Percentiles rank a stretch among this genome's conserved stretches.
Conservation (phyloP, 306 rosid genomes). For the Datisca glomerata region DNA sequence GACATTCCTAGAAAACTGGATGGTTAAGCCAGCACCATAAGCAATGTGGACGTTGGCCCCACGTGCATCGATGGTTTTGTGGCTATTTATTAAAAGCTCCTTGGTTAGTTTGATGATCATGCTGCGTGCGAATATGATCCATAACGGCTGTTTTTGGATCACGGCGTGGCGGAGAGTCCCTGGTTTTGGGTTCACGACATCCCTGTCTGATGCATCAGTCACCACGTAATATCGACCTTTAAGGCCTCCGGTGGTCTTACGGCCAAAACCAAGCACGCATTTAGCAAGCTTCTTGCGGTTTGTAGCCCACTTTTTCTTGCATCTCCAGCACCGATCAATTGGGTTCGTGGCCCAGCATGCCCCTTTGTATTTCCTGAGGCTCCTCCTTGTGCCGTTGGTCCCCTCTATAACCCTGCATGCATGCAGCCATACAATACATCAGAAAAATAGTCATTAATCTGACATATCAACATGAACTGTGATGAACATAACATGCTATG, state of each 20-base stretch:
- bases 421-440: background rate
- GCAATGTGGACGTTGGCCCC: conserved; percentile 48
- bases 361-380: conserved; percentile 8
- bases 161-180: conserved; percentile 59
- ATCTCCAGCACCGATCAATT: conserved; percentile 86
- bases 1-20: conserved; percentile 41
- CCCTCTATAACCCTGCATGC: conserved; percentile 22
- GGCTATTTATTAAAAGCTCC: conserved; percentile 44
- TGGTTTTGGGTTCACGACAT: conserved; percentile 26
- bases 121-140: conserved; percentile 53
- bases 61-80: conserved; percentile 90
- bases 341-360: conserved; percentile 62
- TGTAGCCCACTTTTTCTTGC: conserved; percentile 37
- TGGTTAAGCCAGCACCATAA: conserved; percentile 45
- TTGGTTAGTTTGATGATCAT: conserved; percentile 42
- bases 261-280: conserved; percentile 65
- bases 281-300: conserved; percentile 37
- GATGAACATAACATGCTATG: too few relatives aligned
- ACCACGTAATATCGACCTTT: conserved; percentile 35
- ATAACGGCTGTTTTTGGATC: conserved; percentile 40
- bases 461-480: background rate
- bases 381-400: conserved; percentile 39
- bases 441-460: background rate
- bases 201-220: conserved; percentile 42
- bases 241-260: conserved; percentile 46